phyloP scores from a whole-genome alignment of 192 early-diverging fungal genomes.

The Gryganskiella cystojenkinii region DNA sequence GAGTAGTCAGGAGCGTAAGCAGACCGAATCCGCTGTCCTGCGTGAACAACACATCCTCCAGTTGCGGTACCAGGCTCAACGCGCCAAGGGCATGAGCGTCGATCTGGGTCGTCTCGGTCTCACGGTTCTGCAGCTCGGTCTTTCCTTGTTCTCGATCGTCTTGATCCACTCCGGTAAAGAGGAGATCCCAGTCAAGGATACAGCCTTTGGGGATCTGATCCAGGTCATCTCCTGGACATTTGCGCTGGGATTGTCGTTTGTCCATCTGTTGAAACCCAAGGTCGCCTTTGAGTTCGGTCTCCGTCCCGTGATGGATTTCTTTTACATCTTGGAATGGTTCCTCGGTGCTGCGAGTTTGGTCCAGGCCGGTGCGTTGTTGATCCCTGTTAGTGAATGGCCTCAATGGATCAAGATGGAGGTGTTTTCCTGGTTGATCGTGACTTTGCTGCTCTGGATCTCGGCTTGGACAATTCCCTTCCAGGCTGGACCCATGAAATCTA shows the following conservation, averaged over 20 bases:
- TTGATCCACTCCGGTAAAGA: background rate
- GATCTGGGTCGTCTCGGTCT: background rate
- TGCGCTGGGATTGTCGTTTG: background rate
- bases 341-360: background rate
- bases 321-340: background rate
- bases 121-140: conserved; percentile 1
- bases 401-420: conserved; percentile 18
- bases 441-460: conserved; percentile 26
- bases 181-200: background rate
- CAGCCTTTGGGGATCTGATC: background rate
- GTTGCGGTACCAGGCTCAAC: conserved; percentile 28
- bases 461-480: conserved; percentile 17
- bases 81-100: conserved; percentile 10
- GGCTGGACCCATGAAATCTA: background rate
- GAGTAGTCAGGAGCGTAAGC: background rate
- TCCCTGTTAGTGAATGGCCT: conserved; percentile 4
- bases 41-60: background rate
- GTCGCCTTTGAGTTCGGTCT: background rate
- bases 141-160: background rate
- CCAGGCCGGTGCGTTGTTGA: background rate
- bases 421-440: background rate
- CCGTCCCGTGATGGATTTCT: background rate
- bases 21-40: too few relatives aligned
- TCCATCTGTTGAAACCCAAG: background rate
- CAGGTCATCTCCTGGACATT: background rate